Percentiles rank a stretch among this genome's conserved stretches.
phyloP scores from a whole-genome alignment of 1,139 yeast species.

The Candida sp. region DNA sequence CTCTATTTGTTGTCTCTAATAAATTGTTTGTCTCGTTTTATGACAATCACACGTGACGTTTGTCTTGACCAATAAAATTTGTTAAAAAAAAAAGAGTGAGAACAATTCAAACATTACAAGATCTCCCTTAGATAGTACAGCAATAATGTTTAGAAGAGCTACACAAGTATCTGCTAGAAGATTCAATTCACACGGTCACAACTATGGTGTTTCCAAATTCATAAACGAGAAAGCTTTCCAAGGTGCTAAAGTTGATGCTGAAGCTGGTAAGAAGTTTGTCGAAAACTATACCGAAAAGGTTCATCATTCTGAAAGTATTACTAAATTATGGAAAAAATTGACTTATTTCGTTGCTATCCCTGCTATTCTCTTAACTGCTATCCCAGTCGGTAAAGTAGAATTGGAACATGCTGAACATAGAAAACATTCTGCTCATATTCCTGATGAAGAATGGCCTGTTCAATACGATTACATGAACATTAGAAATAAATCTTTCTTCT shows the following conservation, averaged over 20 bases:
- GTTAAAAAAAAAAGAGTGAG: not conserved
- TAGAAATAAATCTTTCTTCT: slow-evolving; percentile 84
- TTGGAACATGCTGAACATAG: slow-evolving; percentile 88
- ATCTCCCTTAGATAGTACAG: not conserved
- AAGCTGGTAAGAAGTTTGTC: slow-evolving; percentile 43
- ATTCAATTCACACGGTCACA: slow-evolving; percentile 40
- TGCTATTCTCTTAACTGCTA: slow-evolving; percentile 69
- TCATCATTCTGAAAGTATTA: slow-evolving; percentile 76
- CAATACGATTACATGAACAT: slow-evolving; percentile 90
- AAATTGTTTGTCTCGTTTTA: not conserved
- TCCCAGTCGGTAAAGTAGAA: slow-evolving; percentile 81
- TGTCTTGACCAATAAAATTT: slow-evolving; percentile 2
- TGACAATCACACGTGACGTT: not conserved
- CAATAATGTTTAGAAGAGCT: slow-evolving; percentile 33
- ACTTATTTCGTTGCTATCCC: slow-evolving; percentile 81
- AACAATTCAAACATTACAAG: not conserved
- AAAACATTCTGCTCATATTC: slow-evolving; percentile 69
- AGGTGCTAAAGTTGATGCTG: slow-evolving; percentile 25
- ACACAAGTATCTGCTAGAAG: slow-evolving; percentile 41
- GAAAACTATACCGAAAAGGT: slow-evolving; percentile 53
- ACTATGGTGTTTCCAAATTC: slow-evolving; percentile 35
- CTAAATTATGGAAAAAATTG: slow-evolving; percentile 82
- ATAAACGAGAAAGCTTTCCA: slow-evolving; percentile 39
- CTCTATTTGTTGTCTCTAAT: no score
- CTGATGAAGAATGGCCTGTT: slow-evolving; percentile 90